Base-by-base conservation (phyloP, 1,284 basidiomycete genomes). In the Takashimella tepidaria region DNA sequence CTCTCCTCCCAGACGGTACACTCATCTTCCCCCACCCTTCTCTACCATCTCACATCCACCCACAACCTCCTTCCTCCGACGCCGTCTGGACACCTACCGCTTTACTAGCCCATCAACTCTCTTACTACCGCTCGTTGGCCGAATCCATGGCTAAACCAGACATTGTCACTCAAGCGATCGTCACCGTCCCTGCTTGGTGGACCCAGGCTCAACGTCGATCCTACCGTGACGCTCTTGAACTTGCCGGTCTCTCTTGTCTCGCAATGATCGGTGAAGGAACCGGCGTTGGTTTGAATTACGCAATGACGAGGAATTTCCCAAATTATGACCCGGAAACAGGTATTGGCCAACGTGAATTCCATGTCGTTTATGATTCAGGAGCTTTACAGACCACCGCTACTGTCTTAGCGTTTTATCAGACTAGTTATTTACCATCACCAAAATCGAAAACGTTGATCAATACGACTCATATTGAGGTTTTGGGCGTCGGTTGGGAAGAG, bases 361-460 rank as follows among this genome's bases (percentile, higher is more conserved):
- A 98, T 70, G 76, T 98, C 61, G 87, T 98, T 59, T 98, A 89
- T 75, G 96, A 98, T 68, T 88, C 91, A 1, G 95, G 96, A 40
- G 89, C 92, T 2, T 86, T 89, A 3, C 83, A 89, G 0, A 88
- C 91, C 25, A 83, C 86, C 24, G 92, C 93, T 0, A 92, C 92
- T 0, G 79, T 99, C 20, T 87, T 89, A 40, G 83, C 84, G 8
- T 91, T 98, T 73, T 79, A 80, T 45, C 81, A 85, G n/a, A 79
- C 79, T 12, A 67, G 66, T 31, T 61, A 67, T 45, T 61, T 72
- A 19, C 67, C 75, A 21, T 69, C 69, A 42, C 75, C 76, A 49
- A 79, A 71, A 53, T 72, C 72, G 26, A 80, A 79, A 63, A 74
- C 66, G 27, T 61, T 68, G 26, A 66, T 72, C 66, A 81, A 83